phyloP scores from a whole-genome alignment of 2,329 filamentous ascomycete genomes.

The Aureobasidium sp. region DNA sequence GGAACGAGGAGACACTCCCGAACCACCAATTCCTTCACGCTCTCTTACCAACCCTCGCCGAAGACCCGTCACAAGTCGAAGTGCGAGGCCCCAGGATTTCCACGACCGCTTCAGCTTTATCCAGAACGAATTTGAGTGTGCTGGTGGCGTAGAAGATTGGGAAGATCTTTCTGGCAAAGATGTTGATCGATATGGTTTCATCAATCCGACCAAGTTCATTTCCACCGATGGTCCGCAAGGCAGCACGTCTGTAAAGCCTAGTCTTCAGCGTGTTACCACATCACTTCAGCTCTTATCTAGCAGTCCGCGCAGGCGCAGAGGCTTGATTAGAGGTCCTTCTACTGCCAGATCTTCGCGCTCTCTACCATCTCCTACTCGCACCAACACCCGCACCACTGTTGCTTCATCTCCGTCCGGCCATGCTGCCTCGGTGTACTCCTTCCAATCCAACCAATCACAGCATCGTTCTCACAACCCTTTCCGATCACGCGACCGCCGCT shows the following conservation, averaged over 20 bases:
- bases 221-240: constrained; percentile 26
- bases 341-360: constrained; percentile 38
- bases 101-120: constrained; percentile 29
- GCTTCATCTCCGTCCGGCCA: constrained; percentile 20
- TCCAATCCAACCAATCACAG: constrained; percentile 30
- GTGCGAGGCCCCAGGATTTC: neutral
- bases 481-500: constrained; percentile 45
- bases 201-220: constrained; percentile 37
- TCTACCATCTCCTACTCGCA: constrained; percentile 22
- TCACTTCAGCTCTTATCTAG: constrained; percentile 50
- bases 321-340: constrained; percentile 44
- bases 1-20: constrained; percentile 16
- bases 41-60: constrained; percentile 14
- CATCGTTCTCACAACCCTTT: constrained; percentile 29
- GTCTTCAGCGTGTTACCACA: constrained; percentile 53
- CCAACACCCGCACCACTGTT: constrained; percentile 24
- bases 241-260: constrained; percentile 31
- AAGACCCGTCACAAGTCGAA: neutral
- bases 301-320: constrained; percentile 44
- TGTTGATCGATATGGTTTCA: constrained; percentile 61
- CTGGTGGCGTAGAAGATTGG: constrained; percentile 60
- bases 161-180: constrained; percentile 51
- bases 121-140: constrained; percentile 49
- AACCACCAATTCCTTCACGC: neutral
- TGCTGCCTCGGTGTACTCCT: constrained; percentile 31